These are phyloP conservation scores for Bryopsis sp. DNA, from an alignment of 139 green algal genomes.

Conservation along the genomic window DNA sequence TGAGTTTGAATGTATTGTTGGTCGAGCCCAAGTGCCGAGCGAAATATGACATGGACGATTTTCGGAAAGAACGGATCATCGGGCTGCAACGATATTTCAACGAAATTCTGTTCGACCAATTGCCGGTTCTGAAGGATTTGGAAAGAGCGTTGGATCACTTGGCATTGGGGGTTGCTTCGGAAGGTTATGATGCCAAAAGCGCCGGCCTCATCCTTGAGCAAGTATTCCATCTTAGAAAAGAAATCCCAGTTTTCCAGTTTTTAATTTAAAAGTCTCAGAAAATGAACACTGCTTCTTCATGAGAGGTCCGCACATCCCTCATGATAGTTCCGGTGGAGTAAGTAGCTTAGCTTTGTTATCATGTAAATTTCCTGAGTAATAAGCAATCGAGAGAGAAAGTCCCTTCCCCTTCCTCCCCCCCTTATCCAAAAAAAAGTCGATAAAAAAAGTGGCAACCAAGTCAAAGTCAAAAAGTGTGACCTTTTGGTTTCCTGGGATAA, in stretches of 20 bases:
- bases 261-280: not conserved
- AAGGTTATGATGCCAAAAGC: conserved; percentile 1
- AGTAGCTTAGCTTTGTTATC: not conserved
- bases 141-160: conserved; percentile 67
- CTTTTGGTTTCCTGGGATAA: not conserved
- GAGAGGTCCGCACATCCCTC: too few relatives aligned
- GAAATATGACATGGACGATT: conserved; percentile 63
- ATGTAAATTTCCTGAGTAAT: not conserved
- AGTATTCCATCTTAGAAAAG: conserved; percentile 18
- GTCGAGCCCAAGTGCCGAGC: conserved; percentile 54
- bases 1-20: conserved; percentile 74
- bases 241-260: not conserved
- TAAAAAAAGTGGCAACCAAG: not conserved
- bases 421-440: not conserved
- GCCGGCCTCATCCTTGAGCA: conserved; percentile 61
- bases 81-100: conserved; percentile 61
- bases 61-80: conserved; percentile 49
- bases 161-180: conserved; percentile 31
- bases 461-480: not conserved
- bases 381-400: not conserved
- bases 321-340: too few relatives aligned
- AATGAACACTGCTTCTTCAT: too few relatives aligned
- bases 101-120: conserved; percentile 80
- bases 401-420: not conserved
- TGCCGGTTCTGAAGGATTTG: conserved; percentile 63